A percentile compares a stretch with the other conserved stretches of the same genome.
Evolutionary conservation across 495 filamentous ascomycete species (phyloP).

Genomic region (Xylaria intraflava): DNA sequence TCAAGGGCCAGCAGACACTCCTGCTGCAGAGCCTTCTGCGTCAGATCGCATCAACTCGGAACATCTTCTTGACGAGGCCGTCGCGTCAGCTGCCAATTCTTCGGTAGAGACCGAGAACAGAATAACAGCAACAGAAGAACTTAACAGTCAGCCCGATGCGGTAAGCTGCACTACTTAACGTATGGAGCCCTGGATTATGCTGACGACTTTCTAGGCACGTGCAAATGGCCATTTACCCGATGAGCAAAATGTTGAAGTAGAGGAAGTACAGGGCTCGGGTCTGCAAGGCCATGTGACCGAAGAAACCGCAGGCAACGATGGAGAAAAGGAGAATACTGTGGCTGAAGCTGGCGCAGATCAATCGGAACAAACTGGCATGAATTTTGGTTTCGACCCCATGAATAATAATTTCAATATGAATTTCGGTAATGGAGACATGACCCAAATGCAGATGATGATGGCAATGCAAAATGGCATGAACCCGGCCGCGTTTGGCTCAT

Average conservation of each 20-base stretch:
- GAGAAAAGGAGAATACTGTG: constrained; percentile 23
- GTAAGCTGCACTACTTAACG: constrained; percentile 6
- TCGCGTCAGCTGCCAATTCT: not conserved
- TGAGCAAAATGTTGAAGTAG: constrained; percentile 18
- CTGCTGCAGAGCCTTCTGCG: constrained; percentile 9
- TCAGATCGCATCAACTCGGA: constrained; percentile 8
- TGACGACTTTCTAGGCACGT: not conserved
- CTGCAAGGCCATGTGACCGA: constrained; percentile 20
- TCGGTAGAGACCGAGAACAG: constrained; percentile 12
- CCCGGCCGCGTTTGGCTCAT: constrained; percentile 51
- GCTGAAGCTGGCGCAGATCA: constrained; percentile 29
- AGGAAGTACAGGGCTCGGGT: constrained; percentile 15
- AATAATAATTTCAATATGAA: constrained; percentile 58
- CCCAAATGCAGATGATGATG: constrained; percentile 66
- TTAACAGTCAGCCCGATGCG: constrained; percentile 9
- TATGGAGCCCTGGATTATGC: not conserved
- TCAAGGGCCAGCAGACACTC: constrained; percentile 15
- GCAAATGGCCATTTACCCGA: constrained; percentile 12
- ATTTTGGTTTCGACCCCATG: constrained; percentile 42
- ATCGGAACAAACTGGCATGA: constrained; percentile 28
- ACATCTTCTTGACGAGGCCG: constrained; percentile 4
- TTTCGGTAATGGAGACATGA: constrained; percentile 61
- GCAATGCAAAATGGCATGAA: constrained; percentile 70
- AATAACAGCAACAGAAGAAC: not conserved
- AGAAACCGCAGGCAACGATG: constrained; percentile 23